A percentile compares a stretch with the other conserved stretches of the same genome.
These are phyloP conservation scores for Rhipidocladum racemiflorum DNA, from an alignment of 176 grass and related monocot genomes.

Conservation along the genomic window DNA sequence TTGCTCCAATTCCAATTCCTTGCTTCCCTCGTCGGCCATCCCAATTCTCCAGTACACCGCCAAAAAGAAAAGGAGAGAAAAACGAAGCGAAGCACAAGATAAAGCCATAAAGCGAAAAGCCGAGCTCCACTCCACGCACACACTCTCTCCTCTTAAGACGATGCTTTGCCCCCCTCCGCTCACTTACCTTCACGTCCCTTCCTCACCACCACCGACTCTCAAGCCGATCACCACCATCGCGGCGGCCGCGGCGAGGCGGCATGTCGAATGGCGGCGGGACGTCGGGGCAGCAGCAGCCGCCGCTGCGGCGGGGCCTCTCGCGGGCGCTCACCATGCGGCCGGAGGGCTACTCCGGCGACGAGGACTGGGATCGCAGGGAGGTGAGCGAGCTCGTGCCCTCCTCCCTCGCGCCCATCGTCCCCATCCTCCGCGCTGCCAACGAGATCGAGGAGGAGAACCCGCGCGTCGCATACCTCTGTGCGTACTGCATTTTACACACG, in stretches of 20 bases:
- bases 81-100: too few species aligned
- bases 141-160: constrained; percentile 2
- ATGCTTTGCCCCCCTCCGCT: constrained; percentile 33
- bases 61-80: neutral
- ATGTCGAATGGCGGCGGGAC: constrained; percentile 40
- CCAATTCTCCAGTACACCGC: neutral
- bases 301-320: constrained; percentile 31
- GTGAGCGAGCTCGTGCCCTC: constrained; percentile 84
- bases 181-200: neutral
- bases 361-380: constrained; percentile 13
- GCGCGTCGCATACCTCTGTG: constrained; percentile 91
- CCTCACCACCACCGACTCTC: neutral
- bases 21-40: constrained; percentile 36
- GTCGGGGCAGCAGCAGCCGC: neutral
- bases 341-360: constrained; percentile 39
- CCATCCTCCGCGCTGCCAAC: constrained; percentile 91
- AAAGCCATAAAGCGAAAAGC: constrained; percentile 25
- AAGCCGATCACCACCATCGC: neutral
- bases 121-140: neutral
- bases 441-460: constrained; percentile 73
- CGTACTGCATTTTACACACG: neutral
- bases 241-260: neutral
- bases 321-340: constrained; percentile 32
- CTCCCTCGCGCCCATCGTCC: constrained; percentile 70
- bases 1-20: constrained; percentile 16